These are phyloP conservation scores for Schwanniomyces etchellsii DNA, from an alignment of 1,139 yeast species.

Conservation along the genomic window DNA sequence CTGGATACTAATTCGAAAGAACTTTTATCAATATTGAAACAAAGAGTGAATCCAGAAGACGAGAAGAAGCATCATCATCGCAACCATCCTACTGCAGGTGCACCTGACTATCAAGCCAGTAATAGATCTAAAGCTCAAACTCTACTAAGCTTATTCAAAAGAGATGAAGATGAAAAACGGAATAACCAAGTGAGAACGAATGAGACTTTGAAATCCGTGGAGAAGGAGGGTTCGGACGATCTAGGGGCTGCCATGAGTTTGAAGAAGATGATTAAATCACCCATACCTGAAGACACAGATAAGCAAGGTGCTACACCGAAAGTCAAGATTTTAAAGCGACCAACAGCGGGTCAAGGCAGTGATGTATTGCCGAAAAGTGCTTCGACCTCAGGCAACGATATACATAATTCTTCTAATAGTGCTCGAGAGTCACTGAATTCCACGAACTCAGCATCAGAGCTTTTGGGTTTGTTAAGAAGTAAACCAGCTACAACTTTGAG, in stretches of 20 bases:
- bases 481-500: neutral
- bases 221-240: neutral
- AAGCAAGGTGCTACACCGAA: neutral
- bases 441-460: neutral
- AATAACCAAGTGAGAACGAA: neutral
- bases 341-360: neutral
- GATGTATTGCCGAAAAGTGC: neutral
- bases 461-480: neutral
- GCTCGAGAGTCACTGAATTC: too few relatives aligned
- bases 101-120: constrained; percentile 11
- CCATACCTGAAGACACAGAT: neutral
- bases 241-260: too few relatives aligned
- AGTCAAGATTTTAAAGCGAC: neutral
- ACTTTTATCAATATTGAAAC: constrained; percentile 44
- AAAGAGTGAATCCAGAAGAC: constrained; percentile 15
- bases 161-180: constrained; percentile 3
- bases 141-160: constrained; percentile 12
- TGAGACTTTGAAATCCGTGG: neutral
- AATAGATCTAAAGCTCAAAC: constrained; percentile 35
- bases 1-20: constrained; percentile 45
- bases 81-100: too few relatives aligned
- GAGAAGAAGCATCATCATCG: constrained; percentile 7
- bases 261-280: too few relatives aligned
- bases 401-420: neutral
- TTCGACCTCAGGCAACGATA: neutral